Base-by-base conservation (phyloP, 257 asterid genomes). In the Nicotiana noctiflora region DNA sequence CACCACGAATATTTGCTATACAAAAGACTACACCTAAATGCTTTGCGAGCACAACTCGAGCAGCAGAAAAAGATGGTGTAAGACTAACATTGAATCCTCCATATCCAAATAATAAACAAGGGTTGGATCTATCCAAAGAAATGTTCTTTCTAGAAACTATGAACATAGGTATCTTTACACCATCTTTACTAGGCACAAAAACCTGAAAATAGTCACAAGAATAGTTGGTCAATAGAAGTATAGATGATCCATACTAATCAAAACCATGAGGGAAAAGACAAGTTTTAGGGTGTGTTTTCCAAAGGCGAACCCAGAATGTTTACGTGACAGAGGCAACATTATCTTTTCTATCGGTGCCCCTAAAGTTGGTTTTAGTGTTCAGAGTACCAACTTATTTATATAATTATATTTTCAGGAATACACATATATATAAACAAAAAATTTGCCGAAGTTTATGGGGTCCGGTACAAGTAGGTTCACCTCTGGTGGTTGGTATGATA, bases 1-100 rank as follows among this genome's bases (percentile, higher is more conserved):
- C 99, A 49, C 99, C 99, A 53, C 99, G 97, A 85, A 96, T 93
- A 82, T 96, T 96, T 29, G 97, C 98, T 57, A 91, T 21, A 89
- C 98, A 94, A 86, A 88, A 85, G 70, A 96, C 89, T 64, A 75
- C 88, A 82, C 89, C 93, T 86, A 96, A 85, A 85, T 96, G 93
- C 82, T 87, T 92, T 74, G 89, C 88, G 11, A 92, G 82, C 85
- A 93, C 85, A 82, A 89, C 86, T 13, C 94, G 98, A 83, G 86
- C 77, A 72, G 87, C 90, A 14, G 92, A 70, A 82, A 94, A 96
- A 61, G 79, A 88, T 27, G 99, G 98, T 44, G 97, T 85, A 44
- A 96, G 82, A 66, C 93, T 96, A 81, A 91, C 83, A 85, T 86
- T 88, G 78, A 96, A 96, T 81, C 99, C 99, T 31, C 99, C 99